Conservation (phyloP, 352 stramenopile species). For the Phytophthora tubulina region DNA sequence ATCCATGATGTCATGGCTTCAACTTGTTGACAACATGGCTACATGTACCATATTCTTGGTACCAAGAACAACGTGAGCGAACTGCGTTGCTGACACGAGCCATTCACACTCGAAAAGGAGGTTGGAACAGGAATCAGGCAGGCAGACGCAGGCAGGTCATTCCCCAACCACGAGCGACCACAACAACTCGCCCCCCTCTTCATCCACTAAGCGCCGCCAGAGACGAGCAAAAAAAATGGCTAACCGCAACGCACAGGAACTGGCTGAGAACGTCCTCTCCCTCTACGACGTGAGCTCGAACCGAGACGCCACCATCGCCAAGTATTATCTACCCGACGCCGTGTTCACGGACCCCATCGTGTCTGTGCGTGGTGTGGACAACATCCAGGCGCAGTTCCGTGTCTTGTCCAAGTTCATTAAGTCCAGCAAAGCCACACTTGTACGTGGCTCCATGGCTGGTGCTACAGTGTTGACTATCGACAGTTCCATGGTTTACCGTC, state of each 20-base stretch:
- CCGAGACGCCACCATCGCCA: slow-evolving; percentile 77
- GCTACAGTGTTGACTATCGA: slow-evolving; percentile 84
- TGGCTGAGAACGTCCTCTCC: slow-evolving; percentile 83
- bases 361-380: slow-evolving; percentile 74
- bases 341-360: slow-evolving; percentile 87
- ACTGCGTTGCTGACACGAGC: slow-evolving; percentile 20
- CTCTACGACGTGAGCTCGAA: slow-evolving; percentile 83
- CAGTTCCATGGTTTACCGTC: slow-evolving; percentile 76
- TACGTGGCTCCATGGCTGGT: slow-evolving; percentile 86
- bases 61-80: slow-evolving; percentile 4
- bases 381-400: slow-evolving; percentile 89
- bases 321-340: slow-evolving; percentile 80
- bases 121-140: slow-evolving; percentile 16
- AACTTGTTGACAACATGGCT: slow-evolving; percentile 32
- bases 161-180: slow-evolving; percentile 3
- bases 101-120: slow-evolving; percentile 23
- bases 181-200: neutral
- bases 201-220: neutral
- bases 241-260: slow-evolving; percentile 76
- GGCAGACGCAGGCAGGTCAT: slow-evolving; percentile 5
- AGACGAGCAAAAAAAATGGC: slow-evolving; percentile 54
- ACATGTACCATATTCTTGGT: slow-evolving; percentile 13
- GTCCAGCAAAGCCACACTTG: slow-evolving; percentile 78
- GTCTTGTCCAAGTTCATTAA: slow-evolving; percentile 82
- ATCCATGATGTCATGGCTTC: slow-evolving; percentile 18